Evolutionary conservation across 2,329 filamentous ascomycete genomes (phyloP), one percentile per base, ranked within the genome.

Genomic region (Phaeophleospora eucalypticola): DNA sequence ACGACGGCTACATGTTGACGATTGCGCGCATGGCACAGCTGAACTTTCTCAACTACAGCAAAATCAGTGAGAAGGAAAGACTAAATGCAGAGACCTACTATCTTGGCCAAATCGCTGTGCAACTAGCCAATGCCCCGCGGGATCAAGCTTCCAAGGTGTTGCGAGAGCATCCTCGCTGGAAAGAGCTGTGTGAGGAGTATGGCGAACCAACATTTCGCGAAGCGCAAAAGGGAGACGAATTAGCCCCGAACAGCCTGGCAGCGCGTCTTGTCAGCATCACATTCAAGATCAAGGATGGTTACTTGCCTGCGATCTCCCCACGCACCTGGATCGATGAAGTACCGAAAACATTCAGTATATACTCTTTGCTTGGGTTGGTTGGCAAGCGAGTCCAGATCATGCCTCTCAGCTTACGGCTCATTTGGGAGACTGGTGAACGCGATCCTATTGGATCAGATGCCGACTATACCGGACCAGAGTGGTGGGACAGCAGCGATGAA

Each of bases 51-150:
- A 93, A 93, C 64, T 89, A 87, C 64, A 83, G 68, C 49, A 67
- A 65, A 14, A 83, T 97, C 57, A 83, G 82, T 0, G 58, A 74
- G 1, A 80, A 84, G 35, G 90, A 97, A 65, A 82, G 91, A 15
- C 76, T 81, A 44, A 93, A 97, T 61, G 89, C 89, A 3, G 93
- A 97, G 59, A 84, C 91, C 61, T 98, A 95, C 66, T 98, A 98
- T 65, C 80, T 97, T 9, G 87, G 84, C 0, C 80, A 86, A 44
- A 93, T 96, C 48, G 86, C 80, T 9, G 83, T 82, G 52, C 87
- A 93, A 63, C 73, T 96, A 33, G 77, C 82, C 1, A 71, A 75
- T 3, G 77, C 81, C 0, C 71, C 80, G 0, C 67, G 66, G 2
- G 77, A 83, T 54, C 68, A 73, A 20, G 55, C 67, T 1, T 57